Evolutionary conservation across 2,329 filamentous ascomycete genomes (phyloP), one percentile per base, ranked within the genome.

Genomic region (Aspergillus brunneoviolaceus): DNA sequence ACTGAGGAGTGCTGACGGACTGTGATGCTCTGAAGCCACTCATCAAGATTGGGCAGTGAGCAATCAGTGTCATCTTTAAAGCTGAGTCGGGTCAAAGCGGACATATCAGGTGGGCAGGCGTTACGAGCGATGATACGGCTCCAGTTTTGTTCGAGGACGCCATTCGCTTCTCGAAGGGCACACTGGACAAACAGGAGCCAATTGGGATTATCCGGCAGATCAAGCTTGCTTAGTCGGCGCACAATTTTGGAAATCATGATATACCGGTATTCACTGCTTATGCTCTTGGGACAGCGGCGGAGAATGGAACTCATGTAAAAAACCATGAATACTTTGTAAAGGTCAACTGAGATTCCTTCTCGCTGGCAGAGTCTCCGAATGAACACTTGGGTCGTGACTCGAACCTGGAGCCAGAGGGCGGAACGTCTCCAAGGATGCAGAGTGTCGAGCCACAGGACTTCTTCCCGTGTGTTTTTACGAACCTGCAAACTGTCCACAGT

Each of bases 401-500:
- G 81, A 2, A 87, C 57, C 0, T 86, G 72, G 0, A 87, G 72
- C 84, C 84, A 88, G 0, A 82, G 60, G 0, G 84, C 19, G 31
- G 63, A 57, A 51, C 68, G 10, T 51, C 67, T 51, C 65, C 67
- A 61, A 60, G 56, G 48, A 56, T 60, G 39, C 62, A 66, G 60
- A 57, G 45, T 66, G 48, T 60, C 31, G 2, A 65, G 60, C 74
- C 76, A 85, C 10, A 83, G 58, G 1, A 85, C 77, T 14, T 87
- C 84, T 45, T 87, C 84, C 2, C 82, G 79, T 0, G 81, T 83
- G 31, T 81, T 74, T 60, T 87, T 87, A 49, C 63, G 72, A n/a
- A 87, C 75, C 0, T 74, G 70, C 0, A 52, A 6, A 0, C 65
- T 64, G 0, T 68, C 16, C 4, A 63, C 57, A 0, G 67, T 58